Evolutionary conservation across 2,329 filamentous ascomycete species (phyloP).

Genomic region (Dendrostoma leiphaemia): DNA sequence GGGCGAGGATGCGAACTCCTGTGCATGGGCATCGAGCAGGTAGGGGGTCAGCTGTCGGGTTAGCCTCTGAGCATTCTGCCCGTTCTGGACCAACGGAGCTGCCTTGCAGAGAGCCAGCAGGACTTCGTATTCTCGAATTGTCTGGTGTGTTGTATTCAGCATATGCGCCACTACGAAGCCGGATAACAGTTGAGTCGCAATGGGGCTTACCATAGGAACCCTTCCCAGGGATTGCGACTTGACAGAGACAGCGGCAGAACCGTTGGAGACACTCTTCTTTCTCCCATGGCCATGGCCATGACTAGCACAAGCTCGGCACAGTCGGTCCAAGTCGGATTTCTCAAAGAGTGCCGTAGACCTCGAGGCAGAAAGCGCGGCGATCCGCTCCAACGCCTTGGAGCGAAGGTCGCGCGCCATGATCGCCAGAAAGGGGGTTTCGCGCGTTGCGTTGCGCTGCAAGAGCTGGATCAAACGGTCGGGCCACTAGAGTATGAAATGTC

Average conservation of each 20-base stretch:
- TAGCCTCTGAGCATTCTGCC: conserved; percentile 73
- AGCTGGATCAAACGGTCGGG: too few species aligned
- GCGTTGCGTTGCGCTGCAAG: conserved; percentile 1
- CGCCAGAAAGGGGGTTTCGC: not conserved
- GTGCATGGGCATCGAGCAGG: conserved; percentile 78
- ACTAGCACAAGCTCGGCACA: conserved; percentile 57
- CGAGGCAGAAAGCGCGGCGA: conserved; percentile 60
- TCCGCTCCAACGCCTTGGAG: conserved; percentile 62
- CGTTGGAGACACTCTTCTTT: conserved; percentile 46
- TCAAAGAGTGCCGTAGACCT: conserved; percentile 54
- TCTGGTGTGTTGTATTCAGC: conserved; percentile 45
- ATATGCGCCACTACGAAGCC: too few species aligned
- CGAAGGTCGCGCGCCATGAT: conserved; percentile 56
- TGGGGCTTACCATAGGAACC: conserved; percentile 56
- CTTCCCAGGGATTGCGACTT: conserved; percentile 44
- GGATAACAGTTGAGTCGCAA: too few species aligned
- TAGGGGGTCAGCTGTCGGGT: conserved; percentile 79
- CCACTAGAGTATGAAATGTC: not conserved
- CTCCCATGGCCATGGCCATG: conserved; percentile 35
- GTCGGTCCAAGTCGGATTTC: conserved; percentile 60
- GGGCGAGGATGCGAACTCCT: conserved; percentile 75
- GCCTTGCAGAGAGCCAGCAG: conserved; percentile 89
- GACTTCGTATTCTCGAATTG: conserved; percentile 86
- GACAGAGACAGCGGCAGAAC: conserved; percentile 40
- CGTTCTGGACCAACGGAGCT: conserved; percentile 69